Conservation (phyloP, 2,329 filamentous ascomycete species). For the Calonectria multiphialidica region DNA sequence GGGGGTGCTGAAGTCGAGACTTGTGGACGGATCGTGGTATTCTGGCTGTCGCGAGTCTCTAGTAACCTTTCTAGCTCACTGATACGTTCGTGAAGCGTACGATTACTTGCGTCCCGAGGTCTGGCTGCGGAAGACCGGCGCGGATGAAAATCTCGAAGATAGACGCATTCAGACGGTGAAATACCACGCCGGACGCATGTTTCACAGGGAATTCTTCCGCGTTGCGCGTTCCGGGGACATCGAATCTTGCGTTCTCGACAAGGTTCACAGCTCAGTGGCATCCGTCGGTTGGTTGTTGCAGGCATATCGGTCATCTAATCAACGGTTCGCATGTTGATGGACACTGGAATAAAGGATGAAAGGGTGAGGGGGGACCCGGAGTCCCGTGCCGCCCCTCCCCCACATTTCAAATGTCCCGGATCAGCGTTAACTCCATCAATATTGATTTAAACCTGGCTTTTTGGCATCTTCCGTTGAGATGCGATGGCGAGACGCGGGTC, state of each 20-base stretch:
- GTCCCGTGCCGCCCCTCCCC: no score
- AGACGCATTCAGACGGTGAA: constrained; percentile 23
- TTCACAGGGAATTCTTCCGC: constrained; percentile 25
- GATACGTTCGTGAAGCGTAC: constrained; percentile 2
- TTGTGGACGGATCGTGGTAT: neutral
- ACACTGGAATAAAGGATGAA: no score
- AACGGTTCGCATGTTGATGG: no score
- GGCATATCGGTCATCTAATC: no score
- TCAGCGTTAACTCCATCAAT: no score
- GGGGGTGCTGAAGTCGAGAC: no score
- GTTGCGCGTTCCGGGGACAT: constrained; percentile 28
- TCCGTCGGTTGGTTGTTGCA: constrained; percentile 10
- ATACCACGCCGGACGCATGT: constrained; percentile 31
- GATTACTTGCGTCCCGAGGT: neutral
- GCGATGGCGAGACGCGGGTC: no score
- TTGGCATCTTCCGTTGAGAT: no score
- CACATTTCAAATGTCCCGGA: no score
- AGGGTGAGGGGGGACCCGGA: no score
- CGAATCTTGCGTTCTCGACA: constrained; percentile 31
- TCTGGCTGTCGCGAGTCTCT: neutral
- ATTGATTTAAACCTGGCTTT: no score
- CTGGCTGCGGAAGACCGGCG: neutral
- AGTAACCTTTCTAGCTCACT: constrained; percentile 3
- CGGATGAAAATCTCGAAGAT: constrained; percentile 23
- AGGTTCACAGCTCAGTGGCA: constrained; percentile 31